Evolutionary conservation across 208 protist genomes (phyloP).

Genomic region (Wallacemonas collosoma): DNA sequence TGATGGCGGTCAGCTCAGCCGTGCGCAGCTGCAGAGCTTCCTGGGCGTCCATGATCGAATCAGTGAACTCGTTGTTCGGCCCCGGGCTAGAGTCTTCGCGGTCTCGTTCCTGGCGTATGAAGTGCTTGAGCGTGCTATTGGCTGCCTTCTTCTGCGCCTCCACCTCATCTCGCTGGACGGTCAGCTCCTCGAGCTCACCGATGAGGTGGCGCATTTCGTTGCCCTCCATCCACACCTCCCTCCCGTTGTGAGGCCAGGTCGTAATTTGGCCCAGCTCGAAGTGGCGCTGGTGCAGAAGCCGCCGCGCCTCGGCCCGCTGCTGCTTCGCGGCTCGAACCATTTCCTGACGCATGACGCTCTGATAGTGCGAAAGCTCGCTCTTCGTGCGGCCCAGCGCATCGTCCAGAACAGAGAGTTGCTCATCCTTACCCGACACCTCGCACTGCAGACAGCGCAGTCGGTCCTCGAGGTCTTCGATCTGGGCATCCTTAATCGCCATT

Average conservation of each 20-base stretch:
- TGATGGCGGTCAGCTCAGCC: conserved; percentile 55
- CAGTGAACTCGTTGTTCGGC: conserved; percentile 18
- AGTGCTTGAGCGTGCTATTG: conserved; percentile 52
- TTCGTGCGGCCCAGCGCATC: conserved; percentile 26
- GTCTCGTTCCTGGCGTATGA: conserved; percentile 50
- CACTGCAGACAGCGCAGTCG: conserved; percentile 23
- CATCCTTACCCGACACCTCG: conserved; percentile 33
- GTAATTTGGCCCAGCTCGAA: conserved; percentile 82
- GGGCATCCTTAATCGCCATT: conserved; percentile 45
- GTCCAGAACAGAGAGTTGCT: conserved; percentile 31
- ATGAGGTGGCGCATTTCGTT: conserved; percentile 52
- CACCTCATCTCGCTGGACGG: conserved; percentile 42
- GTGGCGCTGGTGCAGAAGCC: conserved; percentile 60
- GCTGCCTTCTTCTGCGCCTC: conserved; percentile 60
- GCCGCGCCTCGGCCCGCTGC: conserved; percentile 47
- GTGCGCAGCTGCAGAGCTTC: conserved; percentile 52
- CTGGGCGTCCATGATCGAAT: conserved; percentile 55
- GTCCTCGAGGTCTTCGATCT: conserved; percentile 57
- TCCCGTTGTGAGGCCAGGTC: conserved; percentile 46
- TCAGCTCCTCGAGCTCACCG: conserved; percentile 43
- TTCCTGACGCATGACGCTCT: conserved; percentile 47
- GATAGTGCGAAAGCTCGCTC: conserved; percentile 41
- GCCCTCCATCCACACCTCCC: conserved; percentile 79
- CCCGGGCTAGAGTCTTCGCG: conserved; percentile 50
- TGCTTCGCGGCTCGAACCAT: conserved; percentile 53